Conservation (phyloP, 2,329 filamentous ascomycete species). For the Microsporum canis region DNA sequence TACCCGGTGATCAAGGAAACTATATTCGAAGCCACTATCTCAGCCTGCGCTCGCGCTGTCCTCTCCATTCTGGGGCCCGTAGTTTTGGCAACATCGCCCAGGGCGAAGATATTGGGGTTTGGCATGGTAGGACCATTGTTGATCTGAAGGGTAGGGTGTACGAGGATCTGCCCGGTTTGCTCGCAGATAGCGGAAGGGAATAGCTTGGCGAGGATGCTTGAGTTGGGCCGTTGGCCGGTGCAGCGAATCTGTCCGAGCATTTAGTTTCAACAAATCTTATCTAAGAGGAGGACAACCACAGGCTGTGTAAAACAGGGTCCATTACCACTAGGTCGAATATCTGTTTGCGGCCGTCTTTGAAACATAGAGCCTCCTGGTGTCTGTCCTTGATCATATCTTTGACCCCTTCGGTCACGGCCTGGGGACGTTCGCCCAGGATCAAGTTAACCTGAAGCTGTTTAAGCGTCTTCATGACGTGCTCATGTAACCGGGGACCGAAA, state of each 20-base stretch:
- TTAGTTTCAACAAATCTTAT: not conserved
- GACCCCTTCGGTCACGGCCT: slow-evolving; percentile 2
- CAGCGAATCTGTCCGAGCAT: slow-evolving; percentile 23
- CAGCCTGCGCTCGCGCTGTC: slow-evolving; percentile 44
- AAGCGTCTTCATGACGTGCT: slow-evolving; percentile 28
- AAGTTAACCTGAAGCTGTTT: slow-evolving; percentile 15
- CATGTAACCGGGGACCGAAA: slow-evolving; percentile 24
- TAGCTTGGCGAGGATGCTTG: slow-evolving; percentile 18
- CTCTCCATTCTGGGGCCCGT: slow-evolving; percentile 41
- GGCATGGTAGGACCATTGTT: slow-evolving; percentile 12
- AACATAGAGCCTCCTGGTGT: slow-evolving; percentile 5
- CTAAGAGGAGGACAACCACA: not conserved
- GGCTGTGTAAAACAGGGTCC: not conserved
- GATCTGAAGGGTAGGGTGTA: slow-evolving; percentile 49
- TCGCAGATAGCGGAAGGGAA: slow-evolving; percentile 37
- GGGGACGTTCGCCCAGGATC: slow-evolving; percentile 12
- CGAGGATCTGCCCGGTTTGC: slow-evolving; percentile 40
- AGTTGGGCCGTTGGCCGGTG: slow-evolving; percentile 12
- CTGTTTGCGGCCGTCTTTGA: slow-evolving; percentile 10
- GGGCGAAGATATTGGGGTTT: slow-evolving; percentile 43
- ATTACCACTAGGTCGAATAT: slow-evolving; percentile 10
- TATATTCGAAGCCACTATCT: slow-evolving; percentile 46
- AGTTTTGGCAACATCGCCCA: slow-evolving; percentile 52
- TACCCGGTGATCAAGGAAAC: slow-evolving; percentile 36
- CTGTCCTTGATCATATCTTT: slow-evolving; percentile 1